Evolutionary conservation across 2,329 filamentous ascomycete species (phyloP).

Genomic region (Calonectria naviculata): DNA sequence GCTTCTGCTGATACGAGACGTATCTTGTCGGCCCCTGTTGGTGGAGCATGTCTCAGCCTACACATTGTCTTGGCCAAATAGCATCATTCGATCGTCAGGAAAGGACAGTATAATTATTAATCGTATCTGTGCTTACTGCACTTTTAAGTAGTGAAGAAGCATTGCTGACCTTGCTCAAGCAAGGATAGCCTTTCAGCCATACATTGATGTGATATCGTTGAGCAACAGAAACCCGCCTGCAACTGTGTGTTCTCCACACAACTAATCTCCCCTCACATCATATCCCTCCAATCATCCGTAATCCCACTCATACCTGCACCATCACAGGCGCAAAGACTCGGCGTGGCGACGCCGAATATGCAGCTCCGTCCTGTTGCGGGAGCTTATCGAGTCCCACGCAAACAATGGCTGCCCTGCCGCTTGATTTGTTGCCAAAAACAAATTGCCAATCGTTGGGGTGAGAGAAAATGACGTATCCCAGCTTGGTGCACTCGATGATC

Average conservation of each 20-base stretch:
- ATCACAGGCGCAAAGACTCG: background rate
- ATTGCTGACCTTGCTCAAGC: background rate
- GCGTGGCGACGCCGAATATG: background rate
- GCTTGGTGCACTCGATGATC: slow-evolving; percentile 51
- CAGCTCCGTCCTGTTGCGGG: background rate
- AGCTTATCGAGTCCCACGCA: slow-evolving; percentile 46
- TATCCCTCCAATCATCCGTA: background rate
- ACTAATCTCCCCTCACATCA: background rate
- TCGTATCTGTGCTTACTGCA: background rate
- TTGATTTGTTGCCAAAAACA: slow-evolving; percentile 27
- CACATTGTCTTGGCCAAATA: background rate
- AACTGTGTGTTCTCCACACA: background rate
- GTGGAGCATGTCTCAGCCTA: background rate
- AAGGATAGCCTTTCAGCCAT: background rate
- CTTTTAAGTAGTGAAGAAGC: background rate
- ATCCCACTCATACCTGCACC: background rate
- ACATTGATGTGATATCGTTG: background rate
- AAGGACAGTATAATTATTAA: background rate
- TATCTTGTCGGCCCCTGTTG: background rate
- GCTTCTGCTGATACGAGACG: background rate
- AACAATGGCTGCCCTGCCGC: slow-evolving; percentile 32
- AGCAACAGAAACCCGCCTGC: background rate
- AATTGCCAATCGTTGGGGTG: slow-evolving; percentile 54
- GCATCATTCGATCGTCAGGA: background rate
- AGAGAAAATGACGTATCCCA: slow-evolving; percentile 56